These are phyloP conservation scores for Biscogniauxia sp. DNA, from an alignment of 2,329 filamentous ascomycete genomes.

Conservation along the genomic window DNA sequence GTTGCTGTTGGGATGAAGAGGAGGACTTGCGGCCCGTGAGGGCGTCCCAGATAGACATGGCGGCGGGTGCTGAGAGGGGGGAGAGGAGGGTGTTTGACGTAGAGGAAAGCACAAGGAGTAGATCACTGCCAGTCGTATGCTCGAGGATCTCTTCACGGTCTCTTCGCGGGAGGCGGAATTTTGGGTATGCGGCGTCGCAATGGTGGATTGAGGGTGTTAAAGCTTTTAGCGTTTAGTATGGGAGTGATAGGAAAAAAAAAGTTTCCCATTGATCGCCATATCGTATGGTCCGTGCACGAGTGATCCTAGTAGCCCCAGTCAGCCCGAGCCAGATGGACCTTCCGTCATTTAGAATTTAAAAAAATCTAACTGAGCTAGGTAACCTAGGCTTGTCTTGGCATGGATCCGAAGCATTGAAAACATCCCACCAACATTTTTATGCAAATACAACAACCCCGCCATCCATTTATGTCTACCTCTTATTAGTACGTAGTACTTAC, in stretches of 20 bases:
- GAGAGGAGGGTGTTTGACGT: neutral
- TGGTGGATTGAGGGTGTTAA: neutral
- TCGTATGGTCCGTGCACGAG: constrained; percentile 13
- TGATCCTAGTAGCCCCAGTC: no score
- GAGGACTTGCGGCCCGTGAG: constrained; percentile 58
- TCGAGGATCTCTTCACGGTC: neutral
- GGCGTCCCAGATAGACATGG: constrained; percentile 60
- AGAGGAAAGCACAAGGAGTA: constrained; percentile 4
- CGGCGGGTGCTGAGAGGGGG: constrained; percentile 16
- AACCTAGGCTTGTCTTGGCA: no score
- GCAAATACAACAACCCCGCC: no score
- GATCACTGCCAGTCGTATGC: neutral
- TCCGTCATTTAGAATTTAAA: no score
- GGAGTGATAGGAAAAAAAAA: constrained; percentile 11
- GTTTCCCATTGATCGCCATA: constrained; percentile 13
- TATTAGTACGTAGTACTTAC: constrained; percentile 1
- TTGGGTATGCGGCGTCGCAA: constrained; percentile 11
- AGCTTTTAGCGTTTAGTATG: constrained; percentile 7
- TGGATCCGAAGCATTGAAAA: no score
- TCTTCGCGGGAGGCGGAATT: neutral
- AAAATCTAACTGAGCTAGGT: no score
- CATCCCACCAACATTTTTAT: no score
- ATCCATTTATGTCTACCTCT: neutral
- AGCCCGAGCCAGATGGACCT: no score
- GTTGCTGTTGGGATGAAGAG: constrained; percentile 35